These are phyloP conservation scores for Paxillus rubicundulus DNA, from an alignment of 768 basidiomycete species.

Conservation along the genomic window DNA sequence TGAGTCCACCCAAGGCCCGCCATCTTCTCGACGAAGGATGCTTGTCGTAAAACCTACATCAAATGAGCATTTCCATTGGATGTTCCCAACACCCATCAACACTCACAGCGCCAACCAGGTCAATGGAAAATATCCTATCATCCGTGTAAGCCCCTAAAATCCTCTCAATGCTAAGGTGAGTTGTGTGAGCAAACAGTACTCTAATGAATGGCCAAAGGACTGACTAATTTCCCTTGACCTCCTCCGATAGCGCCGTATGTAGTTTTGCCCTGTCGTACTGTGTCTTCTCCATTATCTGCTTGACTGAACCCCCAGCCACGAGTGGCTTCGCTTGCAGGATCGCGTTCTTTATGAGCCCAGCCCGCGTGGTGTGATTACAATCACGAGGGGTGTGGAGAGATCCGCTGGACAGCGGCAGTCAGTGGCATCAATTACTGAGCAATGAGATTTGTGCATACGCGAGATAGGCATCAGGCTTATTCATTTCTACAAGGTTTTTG, in stretches of 20 bases:
- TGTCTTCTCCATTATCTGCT: too few relatives aligned
- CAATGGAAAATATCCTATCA: slow-evolving; percentile 39
- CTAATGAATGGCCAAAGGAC: neutral
- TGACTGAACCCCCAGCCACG: too few relatives aligned
- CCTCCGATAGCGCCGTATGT: too few relatives aligned
- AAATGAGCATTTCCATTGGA: neutral
- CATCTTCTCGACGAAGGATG: slow-evolving; percentile 52
- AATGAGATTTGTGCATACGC: slow-evolving; percentile 17
- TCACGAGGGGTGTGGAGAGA: slow-evolving; percentile 25
- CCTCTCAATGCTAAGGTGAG: too few relatives aligned
- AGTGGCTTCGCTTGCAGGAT: too few relatives aligned
- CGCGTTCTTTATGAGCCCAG: slow-evolving; percentile 12
- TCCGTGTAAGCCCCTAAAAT: too few relatives aligned
- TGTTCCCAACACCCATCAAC: neutral
- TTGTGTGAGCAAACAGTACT: too few relatives aligned
- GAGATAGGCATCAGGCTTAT: slow-evolving; percentile 16
- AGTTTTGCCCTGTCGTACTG: too few relatives aligned
- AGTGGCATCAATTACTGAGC: neutral
- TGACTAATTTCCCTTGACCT: neutral
- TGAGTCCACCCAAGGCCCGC: slow-evolving; percentile 46
- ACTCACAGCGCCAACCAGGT: slow-evolving; percentile 49
- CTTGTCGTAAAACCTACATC: slow-evolving; percentile 47
- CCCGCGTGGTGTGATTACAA: slow-evolving; percentile 11
- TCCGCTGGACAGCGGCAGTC: slow-evolving; percentile 15
- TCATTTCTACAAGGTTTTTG: slow-evolving; percentile 27